Percentiles rank a stretch among this genome's conserved stretches.
These are phyloP conservation scores for Hypoxylon sp. DNA, from an alignment of 2,329 filamentous ascomycete genomes.

Conservation along the genomic window DNA sequence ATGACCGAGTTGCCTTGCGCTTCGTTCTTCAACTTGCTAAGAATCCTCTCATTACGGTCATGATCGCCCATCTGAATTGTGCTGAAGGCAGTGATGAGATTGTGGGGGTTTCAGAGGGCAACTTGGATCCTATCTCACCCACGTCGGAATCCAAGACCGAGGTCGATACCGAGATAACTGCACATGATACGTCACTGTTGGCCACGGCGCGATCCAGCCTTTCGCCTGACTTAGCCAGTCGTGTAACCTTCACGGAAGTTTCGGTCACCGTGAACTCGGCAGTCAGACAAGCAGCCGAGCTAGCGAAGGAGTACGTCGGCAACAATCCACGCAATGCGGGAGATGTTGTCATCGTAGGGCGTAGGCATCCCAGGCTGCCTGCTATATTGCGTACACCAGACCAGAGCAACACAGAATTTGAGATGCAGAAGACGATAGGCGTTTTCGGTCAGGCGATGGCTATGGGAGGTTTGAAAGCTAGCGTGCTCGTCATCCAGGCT, in stretches of 20 bases:
- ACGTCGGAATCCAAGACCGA: conserved; percentile 40
- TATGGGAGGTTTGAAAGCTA: conserved; percentile 71
- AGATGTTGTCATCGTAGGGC: conserved; percentile 77
- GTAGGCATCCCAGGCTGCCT: conserved; percentile 58
- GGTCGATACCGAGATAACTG: conserved; percentile 52
- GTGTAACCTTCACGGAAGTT: conserved; percentile 64
- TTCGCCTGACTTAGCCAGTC: conserved; percentile 51
- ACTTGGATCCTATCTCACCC: conserved; percentile 31
- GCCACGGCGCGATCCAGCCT: conserved; percentile 54
- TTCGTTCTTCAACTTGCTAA: conserved; percentile 87
- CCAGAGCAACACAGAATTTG: conserved; percentile 50
- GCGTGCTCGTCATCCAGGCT: conserved; percentile 78
- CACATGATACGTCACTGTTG: conserved; percentile 55
- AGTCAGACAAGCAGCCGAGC: conserved; percentile 62
- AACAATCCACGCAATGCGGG: conserved; percentile 74
- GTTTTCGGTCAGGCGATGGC: conserved; percentile 72
- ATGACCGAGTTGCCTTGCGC: conserved; percentile 83
- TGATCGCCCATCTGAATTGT: conserved; percentile 72
- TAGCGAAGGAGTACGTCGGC: conserved; percentile 71
- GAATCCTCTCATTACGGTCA: conserved; percentile 83
- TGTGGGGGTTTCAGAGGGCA: conserved; percentile 38
- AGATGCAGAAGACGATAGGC: conserved; percentile 68
- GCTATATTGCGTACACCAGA: conserved; percentile 41
- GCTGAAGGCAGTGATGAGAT: conserved; percentile 48
- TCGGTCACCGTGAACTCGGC: conserved; percentile 58